Base-by-base conservation (phyloP, 129 eudicot species). In the Centrapalus pauciflorus region DNA sequence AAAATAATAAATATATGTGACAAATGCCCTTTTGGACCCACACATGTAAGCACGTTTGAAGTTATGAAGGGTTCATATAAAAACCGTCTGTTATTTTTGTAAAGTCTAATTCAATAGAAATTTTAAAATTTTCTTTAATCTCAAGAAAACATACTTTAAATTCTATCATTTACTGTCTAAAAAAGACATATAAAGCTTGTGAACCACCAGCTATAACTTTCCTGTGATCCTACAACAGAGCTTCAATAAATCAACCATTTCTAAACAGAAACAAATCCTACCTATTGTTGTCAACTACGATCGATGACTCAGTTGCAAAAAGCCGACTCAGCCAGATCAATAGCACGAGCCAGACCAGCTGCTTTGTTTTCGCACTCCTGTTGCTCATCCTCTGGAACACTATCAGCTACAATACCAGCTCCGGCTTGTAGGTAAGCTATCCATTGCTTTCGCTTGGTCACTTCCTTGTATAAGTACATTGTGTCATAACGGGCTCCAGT, bases 351-450 rank as follows among this genome's bases (percentile, higher is more conserved):
- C 52, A 88, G 81, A 29, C 89, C 87, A 45, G 98, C 88, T 8
- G 89, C 88, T 75, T 92, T 92, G 76, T 81, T 81, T 69, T 88
- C 87, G 20, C 98, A 92, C 63, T 92, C 98, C 20, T 54, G 63
- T 20, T 88, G 98, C 77, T 92, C 98, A 10, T 92, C 96, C 0
- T 79, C 85, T 1, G 98, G 89, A 33, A 30, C 81, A 40, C 98
- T 92, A 55, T 88, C 98, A 1, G 96, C 91, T 6, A 92, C 98
- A 49, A 92, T 88, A n/a, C 98, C 98, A 1, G 98, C 98, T 30
- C 98, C 98, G 0, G 98, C 85, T 65, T 92, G 98, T 20, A 92
- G 80, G 75, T 92, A 85, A 24, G 96, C 98, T n/a, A 88, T 76
- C 98, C 98, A 85, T 40, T 92, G 89, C 21, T 72, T 80, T 10